Evolutionary conservation across 108 stramenopile genomes (phyloP), one percentile per base, ranked within the genome.

Genomic region (Cylindrotheca fusiformis): DNA sequence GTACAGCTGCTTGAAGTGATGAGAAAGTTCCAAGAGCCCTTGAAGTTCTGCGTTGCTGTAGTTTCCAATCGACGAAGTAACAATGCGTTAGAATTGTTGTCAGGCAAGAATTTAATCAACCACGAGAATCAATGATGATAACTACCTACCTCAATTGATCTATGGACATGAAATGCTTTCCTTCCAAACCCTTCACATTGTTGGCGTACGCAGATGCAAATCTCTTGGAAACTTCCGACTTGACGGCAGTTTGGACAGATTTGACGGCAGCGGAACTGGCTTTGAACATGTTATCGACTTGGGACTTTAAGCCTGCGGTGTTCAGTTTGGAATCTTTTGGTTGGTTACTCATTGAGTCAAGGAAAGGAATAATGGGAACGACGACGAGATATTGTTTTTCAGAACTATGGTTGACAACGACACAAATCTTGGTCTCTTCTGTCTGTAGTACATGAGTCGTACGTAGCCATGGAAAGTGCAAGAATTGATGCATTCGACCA

Each of bases 41-140:
- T 86, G 74, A n/a, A 94, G 74, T 75, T 94, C 93, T 46, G 82
- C 80, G 58, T 90, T 88, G 71, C 85, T 89, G 69, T 65, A 22
- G 4, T 31, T 23, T 4, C 2, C 54, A 22, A 32, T 56, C 55
- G 55, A 55, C 51, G 20, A 17, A 50, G 46, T 23, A 50, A 4
- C 3, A 55, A 4, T n/a, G 20, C 21, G n/a, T 27, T 63, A 51
- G 30, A 30, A 14, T 23, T 10, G 3, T 18, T 14, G 26, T 48
- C 2, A 28, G 22, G 27, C 32, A 14, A 25, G n/a, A 61, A 8
- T n/a, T 49, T 18, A 24, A 19, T 25, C 19, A 14, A 48, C 24
- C 18, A 25, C 32, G 19, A 64, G 19, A 22, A 27, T 22, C 17
- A 30, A 58, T 18, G 57, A 51, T 4, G 32, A 1, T 19, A 25